phyloP scores from a whole-genome alignment of 2,329 filamentous ascomycete genomes.

The Geosmithia morbida region DNA sequence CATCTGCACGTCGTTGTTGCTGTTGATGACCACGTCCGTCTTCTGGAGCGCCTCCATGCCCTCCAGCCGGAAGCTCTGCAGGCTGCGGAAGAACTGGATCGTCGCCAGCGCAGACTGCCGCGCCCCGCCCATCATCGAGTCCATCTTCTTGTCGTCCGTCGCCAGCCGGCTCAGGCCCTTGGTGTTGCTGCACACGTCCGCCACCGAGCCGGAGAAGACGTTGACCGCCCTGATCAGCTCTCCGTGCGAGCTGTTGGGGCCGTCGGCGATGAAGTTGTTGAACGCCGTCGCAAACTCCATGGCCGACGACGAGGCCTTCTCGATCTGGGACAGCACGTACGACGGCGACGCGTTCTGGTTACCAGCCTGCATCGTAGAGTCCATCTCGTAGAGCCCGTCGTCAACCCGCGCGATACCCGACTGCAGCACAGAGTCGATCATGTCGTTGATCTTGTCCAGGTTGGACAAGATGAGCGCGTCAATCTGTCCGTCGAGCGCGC shows the following conservation, averaged over 20 bases:
- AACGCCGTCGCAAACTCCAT: constrained; percentile 97
- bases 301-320: constrained; percentile 86
- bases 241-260: constrained; percentile 75
- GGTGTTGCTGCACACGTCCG: constrained; percentile 89
- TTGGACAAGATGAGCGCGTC: constrained; percentile 79
- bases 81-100: constrained; percentile 85
- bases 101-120: constrained; percentile 75
- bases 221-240: constrained; percentile 91
- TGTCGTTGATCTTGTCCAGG: constrained; percentile 87
- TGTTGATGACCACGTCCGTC: constrained; percentile 94
- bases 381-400: constrained; percentile 90
- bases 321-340: constrained; percentile 91
- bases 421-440: constrained; percentile 93
- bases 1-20: constrained; percentile 91
- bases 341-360: constrained; percentile 95
- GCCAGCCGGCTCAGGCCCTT: constrained; percentile 90
- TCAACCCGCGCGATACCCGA: constrained; percentile 87
- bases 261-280: constrained; percentile 97
- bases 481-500: constrained; percentile 77
- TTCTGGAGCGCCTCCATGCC: constrained; percentile 83
- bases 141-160: constrained; percentile 87
- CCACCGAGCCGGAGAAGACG: constrained; percentile 76
- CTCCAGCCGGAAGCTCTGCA: constrained; percentile 88
- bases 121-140: constrained; percentile 69
- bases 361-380: constrained; percentile 95